phyloP scores from a whole-genome alignment of 306 rosid genomes.

The Cajanus cajan region DNA sequence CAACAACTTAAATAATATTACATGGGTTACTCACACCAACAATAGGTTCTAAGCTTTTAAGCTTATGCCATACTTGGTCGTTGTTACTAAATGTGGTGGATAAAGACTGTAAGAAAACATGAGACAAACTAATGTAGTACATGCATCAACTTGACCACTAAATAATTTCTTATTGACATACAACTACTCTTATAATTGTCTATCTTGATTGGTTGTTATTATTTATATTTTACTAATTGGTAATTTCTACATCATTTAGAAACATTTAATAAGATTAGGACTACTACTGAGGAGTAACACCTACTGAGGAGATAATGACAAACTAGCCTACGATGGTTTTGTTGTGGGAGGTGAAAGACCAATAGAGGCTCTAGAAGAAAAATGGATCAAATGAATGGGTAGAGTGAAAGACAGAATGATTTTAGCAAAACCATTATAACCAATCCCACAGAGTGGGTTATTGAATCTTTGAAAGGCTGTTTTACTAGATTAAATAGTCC shows the following conservation, averaged over 20 bases:
- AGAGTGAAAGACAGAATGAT: neutral
- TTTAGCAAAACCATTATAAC: neutral
- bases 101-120: neutral
- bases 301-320: neutral
- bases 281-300: neutral
- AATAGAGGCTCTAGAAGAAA: neutral
- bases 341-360: neutral
- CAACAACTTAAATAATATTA: neutral
- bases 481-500: neutral
- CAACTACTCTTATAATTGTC: neutral
- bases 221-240: neutral
- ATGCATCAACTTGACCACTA: neutral
- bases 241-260: neutral
- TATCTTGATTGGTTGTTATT: neutral
- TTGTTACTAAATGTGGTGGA: neutral
- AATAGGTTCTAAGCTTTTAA: neutral
- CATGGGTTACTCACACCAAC: neutral
- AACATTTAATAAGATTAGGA: neutral
- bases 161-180: neutral
- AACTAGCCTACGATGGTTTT: neutral
- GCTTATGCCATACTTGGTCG: neutral
- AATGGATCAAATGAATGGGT: neutral
- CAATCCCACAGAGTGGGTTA: neutral
- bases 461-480: neutral
- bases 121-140: neutral